Conservation (phyloP, 2,329 filamentous ascomycete species). For the Boeremia lycopersici region DNA sequence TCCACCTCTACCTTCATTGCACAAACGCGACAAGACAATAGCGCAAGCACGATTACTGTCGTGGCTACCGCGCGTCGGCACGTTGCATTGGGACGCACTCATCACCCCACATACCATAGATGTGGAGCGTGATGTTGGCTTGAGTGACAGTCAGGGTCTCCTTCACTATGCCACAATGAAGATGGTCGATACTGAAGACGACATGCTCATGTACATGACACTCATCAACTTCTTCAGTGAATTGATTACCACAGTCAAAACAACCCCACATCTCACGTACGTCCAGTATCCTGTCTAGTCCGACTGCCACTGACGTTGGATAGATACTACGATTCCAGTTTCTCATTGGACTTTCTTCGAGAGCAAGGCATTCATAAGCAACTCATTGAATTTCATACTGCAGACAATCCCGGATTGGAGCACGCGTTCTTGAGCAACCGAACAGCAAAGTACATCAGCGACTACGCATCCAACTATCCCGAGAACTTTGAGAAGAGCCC, state of each 20-base stretch:
- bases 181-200: conserved; percentile 62
- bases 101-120: conserved; percentile 58
- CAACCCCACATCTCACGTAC: conserved; percentile 38
- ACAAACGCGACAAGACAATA: conserved; percentile 61
- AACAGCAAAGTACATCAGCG: conserved; percentile 63
- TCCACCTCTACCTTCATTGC: conserved; percentile 44
- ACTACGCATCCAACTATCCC: conserved; percentile 61
- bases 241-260: conserved; percentile 54
- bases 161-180: conserved; percentile 61
- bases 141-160: conserved; percentile 48
- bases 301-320: conserved; percentile 1
- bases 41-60: conserved; percentile 66
- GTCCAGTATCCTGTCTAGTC: neutral
- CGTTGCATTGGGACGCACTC: conserved; percentile 61
- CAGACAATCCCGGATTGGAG: conserved; percentile 58
- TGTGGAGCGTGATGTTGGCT: conserved; percentile 54
- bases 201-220: conserved; percentile 66
- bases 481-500: conserved; percentile 59
- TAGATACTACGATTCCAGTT: conserved; percentile 48
- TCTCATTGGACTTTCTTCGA: conserved; percentile 60
- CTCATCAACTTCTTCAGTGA: conserved; percentile 63
- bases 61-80: conserved; percentile 60
- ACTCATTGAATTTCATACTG: conserved; percentile 57
- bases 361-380: conserved; percentile 57
- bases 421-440: conserved; percentile 60